Percentiles rank a stretch among this genome's conserved stretches.
phyloP scores from a whole-genome alignment of 805 yeast genomes.

The Metschnikowia sp. region DNA sequence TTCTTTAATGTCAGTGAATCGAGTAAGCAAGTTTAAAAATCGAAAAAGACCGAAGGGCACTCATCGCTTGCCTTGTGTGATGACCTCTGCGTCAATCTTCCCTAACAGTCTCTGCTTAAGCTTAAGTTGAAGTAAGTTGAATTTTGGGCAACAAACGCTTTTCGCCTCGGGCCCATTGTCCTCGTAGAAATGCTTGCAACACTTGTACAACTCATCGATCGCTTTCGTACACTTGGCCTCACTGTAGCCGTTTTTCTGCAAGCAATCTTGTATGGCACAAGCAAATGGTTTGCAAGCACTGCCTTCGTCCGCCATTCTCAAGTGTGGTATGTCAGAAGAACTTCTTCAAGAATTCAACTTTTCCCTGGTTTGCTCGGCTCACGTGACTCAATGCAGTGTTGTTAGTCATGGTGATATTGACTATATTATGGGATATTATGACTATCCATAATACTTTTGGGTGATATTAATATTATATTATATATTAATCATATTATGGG shows the following conservation, averaged over 20 bases:
- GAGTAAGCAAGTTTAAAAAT: not conserved
- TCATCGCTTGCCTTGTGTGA: slow-evolving; percentile 16
- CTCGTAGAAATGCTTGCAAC: slow-evolving; percentile 67
- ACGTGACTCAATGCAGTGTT: no score
- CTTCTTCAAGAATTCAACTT: no score
- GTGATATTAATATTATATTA: no score
- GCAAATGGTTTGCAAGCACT: slow-evolving; percentile 75
- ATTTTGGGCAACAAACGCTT: slow-evolving; percentile 78
- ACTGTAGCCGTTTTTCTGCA: slow-evolving; percentile 57
- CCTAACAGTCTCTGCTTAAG: slow-evolving; percentile 60
- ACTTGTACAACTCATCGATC: slow-evolving; percentile 68
- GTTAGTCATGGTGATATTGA: no score
- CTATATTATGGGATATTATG: no score
- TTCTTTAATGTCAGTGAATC: no score
- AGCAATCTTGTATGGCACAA: slow-evolving; percentile 80
- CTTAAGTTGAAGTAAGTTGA: slow-evolving; percentile 58
- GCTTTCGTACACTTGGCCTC: slow-evolving; percentile 70
- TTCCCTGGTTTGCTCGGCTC: no score
- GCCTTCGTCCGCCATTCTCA: slow-evolving; percentile 3
- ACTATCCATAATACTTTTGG: no score
- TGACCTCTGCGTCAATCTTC: slow-evolving; percentile 54
- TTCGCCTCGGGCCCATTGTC: slow-evolving; percentile 55
- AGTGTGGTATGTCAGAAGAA: not conserved
- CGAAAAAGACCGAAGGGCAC: not conserved
- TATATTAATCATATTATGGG: no score